Evolutionary conservation across 208 protist species (phyloP).

Genomic region (Trypanosoma lewisi): DNA sequence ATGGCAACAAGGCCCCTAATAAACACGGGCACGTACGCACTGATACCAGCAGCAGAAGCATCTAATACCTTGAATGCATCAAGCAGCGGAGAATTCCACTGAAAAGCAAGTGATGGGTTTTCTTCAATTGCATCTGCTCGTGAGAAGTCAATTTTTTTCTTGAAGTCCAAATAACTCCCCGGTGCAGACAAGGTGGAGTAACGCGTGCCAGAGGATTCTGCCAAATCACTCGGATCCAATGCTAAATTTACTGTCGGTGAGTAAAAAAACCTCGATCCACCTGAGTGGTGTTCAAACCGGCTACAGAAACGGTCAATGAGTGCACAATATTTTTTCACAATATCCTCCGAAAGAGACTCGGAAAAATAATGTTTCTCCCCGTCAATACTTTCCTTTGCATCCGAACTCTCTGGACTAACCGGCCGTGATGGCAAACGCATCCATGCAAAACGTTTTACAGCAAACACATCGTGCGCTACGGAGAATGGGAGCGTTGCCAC

Average conservation of each 20-base stretch:
- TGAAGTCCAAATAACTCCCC: not conserved
- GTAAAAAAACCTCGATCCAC: constrained; percentile 62
- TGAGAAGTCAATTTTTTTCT: not conserved
- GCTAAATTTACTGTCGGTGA: constrained; percentile 67
- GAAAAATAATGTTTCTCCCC: constrained; percentile 7
- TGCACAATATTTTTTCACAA: constrained; percentile 42
- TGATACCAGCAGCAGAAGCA: not conserved
- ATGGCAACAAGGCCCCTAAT: constrained; percentile 54
- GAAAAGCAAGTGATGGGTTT: constrained; percentile 24
- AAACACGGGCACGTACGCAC: constrained; percentile 50
- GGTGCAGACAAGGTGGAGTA: not conserved
- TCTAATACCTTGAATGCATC: constrained; percentile 17
- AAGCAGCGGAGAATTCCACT: constrained; percentile 36
- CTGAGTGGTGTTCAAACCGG: constrained; percentile 19
- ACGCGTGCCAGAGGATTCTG: constrained; percentile 1
- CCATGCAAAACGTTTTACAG: constrained; percentile 51
- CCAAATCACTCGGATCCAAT: constrained; percentile 42
- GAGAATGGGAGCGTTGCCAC: constrained; percentile 31
- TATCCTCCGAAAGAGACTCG: constrained; percentile 31
- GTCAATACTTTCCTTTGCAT: constrained; percentile 1
- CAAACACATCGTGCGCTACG: constrained; percentile 43
- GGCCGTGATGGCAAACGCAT: constrained; percentile 36
- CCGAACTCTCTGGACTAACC: not conserved
- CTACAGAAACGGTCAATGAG: constrained; percentile 60
- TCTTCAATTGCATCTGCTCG: not conserved